phyloP scores from a whole-genome alignment of 148 eudicot species.

The Arctostaphylos glauca region DNA sequence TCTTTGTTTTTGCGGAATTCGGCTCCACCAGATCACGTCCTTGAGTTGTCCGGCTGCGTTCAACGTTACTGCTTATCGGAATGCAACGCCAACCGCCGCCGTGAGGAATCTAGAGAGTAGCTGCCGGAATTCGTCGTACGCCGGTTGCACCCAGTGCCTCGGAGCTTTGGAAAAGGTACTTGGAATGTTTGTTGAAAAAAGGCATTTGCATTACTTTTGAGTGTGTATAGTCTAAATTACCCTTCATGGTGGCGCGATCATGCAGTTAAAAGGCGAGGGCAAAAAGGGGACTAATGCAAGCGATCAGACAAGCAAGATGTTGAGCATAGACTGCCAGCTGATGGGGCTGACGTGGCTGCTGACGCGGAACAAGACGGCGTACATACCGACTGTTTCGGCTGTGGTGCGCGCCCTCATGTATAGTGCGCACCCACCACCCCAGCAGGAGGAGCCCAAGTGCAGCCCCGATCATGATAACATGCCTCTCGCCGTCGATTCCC shows the following conservation, averaged over 20 bases:
- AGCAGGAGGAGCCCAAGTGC: conserved; percentile 46
- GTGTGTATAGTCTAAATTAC: conserved; percentile 9
- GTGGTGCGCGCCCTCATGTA: conserved; percentile 90
- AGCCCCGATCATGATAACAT: conserved; percentile 98
- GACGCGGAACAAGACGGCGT: conserved; percentile 82
- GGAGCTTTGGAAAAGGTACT: conserved; percentile 82
- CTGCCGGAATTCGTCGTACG: conserved; percentile 82
- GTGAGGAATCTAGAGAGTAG: conserved; percentile 67
- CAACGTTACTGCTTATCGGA: conserved; percentile 36
- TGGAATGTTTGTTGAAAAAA: neutral
- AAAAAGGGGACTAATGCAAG: conserved; percentile 39
- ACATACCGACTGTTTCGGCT: conserved; percentile 95
- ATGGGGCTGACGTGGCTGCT: conserved; percentile 98
- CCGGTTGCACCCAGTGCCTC: conserved; percentile 87
- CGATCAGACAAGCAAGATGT: conserved; percentile 63
- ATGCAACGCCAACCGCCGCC: conserved; percentile 69
- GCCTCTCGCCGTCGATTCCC: conserved; percentile 96
- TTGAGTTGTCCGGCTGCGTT: conserved; percentile 83
- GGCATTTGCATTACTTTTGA: neutral
- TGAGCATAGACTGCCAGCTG: conserved; percentile 70
- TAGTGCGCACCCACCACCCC: conserved; percentile 69
- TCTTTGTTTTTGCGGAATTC: conserved; percentile 83
- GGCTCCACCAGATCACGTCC: conserved; percentile 79
- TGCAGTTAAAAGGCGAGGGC: conserved; percentile 58
- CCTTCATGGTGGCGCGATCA: neutral